Percentiles rank a stretch among this genome's conserved stretches.
phyloP scores from a whole-genome alignment of 1,284 basidiomycete genomes.

The Tilletiaria anomala region DNA sequence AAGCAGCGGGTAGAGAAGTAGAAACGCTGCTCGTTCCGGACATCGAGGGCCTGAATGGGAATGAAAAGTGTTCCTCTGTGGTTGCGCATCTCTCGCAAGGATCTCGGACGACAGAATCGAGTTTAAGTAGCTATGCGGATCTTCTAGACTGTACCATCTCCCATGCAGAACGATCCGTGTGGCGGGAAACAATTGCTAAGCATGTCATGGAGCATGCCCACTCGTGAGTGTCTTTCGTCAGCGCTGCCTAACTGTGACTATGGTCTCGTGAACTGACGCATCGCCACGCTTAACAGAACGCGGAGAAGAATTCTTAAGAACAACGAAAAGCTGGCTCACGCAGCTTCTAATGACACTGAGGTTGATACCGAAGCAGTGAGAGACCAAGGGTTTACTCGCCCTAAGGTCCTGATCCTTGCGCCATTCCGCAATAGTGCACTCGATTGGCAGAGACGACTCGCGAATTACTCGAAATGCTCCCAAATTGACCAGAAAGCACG shows the following conservation, averaged over 20 bases:
- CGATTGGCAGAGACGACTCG: conserved; percentile 47
- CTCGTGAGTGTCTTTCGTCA: conserved; percentile 8
- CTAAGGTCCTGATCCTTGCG: conserved; percentile 76
- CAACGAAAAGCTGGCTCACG: conserved; percentile 60
- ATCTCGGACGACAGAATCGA: conserved; percentile 6
- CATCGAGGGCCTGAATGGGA: neutral
- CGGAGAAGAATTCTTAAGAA: conserved; percentile 83
- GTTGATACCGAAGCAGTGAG: conserved; percentile 32
- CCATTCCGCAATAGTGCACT: conserved; percentile 82
- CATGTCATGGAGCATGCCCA: conserved; percentile 6
- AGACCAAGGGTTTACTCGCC: conserved; percentile 95
- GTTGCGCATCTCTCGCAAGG: too few relatives aligned
- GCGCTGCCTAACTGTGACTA: conserved; percentile 9
- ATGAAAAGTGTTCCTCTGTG: too few relatives aligned
- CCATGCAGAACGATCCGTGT: neutral
- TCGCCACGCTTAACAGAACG: conserved; percentile 51
- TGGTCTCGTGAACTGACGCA: conserved; percentile 27
- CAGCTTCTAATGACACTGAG: conserved; percentile 8
- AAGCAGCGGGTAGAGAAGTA: neutral
- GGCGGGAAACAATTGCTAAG: neutral
- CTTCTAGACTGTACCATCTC: conserved; percentile 15
- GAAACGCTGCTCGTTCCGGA: neutral
- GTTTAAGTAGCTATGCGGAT: conserved; percentile 15
- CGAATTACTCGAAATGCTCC: conserved; percentile 17
- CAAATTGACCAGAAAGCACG: conserved; percentile 53